Evolutionary conservation across 208 protist species (phyloP).

Genomic region (Leishmania gerbilli): DNA sequence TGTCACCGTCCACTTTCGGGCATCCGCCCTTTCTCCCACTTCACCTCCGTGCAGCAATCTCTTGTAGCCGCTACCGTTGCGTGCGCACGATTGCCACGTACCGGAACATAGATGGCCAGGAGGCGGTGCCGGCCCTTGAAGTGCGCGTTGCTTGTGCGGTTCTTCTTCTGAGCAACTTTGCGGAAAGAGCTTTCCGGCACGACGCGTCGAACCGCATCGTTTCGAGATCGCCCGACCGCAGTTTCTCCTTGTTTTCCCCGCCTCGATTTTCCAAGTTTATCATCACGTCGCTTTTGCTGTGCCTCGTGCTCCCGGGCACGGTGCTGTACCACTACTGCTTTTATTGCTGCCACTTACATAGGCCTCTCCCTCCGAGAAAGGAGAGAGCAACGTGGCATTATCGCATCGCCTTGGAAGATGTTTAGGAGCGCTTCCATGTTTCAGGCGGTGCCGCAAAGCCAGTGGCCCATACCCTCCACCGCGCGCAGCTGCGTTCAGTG

Average conservation of each 20-base stretch:
- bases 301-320: background rate
- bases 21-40: background rate
- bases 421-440: slow-evolving; percentile 5
- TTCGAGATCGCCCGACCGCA: background rate
- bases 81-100: background rate
- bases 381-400: background rate
- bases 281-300: too few species aligned
- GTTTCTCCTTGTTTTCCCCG: background rate
- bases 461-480: slow-evolving; percentile 41
- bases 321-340: background rate
- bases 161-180: background rate
- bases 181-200: background rate
- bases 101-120: background rate
- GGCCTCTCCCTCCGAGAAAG: background rate
- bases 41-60: background rate
- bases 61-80: background rate
- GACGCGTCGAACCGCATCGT: background rate
- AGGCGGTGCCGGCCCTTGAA: background rate
- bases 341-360: background rate
- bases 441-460: slow-evolving; percentile 35
- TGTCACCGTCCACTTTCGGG: background rate
- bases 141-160: background rate
- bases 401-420: background rate
- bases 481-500: slow-evolving; percentile 48
- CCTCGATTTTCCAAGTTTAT: background rate